Conservation (phyloP, 2,329 filamentous ascomycete genomes). For the Aspergillus neotritici region DNA sequence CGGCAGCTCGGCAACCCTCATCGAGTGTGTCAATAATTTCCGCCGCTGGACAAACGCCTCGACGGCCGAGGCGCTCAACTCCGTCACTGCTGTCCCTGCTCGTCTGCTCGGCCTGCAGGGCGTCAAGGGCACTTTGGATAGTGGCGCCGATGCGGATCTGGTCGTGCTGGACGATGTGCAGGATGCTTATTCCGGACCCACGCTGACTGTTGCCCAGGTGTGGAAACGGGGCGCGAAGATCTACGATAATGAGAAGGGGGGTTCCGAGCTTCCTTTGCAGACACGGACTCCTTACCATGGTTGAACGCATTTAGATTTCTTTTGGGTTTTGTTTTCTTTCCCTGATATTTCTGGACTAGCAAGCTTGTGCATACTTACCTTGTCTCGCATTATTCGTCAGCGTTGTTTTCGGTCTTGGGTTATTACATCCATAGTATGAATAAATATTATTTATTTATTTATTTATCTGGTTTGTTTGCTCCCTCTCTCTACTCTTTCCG, state of each 20-base stretch:
- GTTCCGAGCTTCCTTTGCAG: not conserved
- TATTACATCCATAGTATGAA: too few species aligned
- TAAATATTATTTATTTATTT: too few species aligned
- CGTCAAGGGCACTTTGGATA: slow-evolving; percentile 35
- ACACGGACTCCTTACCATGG: too few species aligned
- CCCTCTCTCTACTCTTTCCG: too few species aligned
- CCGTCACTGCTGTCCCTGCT: slow-evolving; percentile 37
- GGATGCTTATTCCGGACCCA: slow-evolving; percentile 27
- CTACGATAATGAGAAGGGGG: slow-evolving; percentile 30
- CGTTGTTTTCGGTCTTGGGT: too few species aligned
- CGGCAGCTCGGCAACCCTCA: slow-evolving; percentile 51
- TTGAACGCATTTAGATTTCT: slow-evolving; percentile 1
- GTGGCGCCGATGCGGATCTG: slow-evolving; percentile 39
- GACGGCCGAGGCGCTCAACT: slow-evolving; percentile 37
- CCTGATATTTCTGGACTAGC: not conserved
- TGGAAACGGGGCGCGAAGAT: slow-evolving; percentile 41
- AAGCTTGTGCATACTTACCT: not conserved
- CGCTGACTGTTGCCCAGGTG: slow-evolving; percentile 37
- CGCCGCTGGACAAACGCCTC: slow-evolving; percentile 36
- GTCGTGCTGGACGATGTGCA: slow-evolving; percentile 34
- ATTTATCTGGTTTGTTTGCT: too few species aligned
- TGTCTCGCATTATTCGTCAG: too few species aligned
- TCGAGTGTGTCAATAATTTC: slow-evolving; percentile 43
- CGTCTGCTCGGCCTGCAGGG: slow-evolving; percentile 34
- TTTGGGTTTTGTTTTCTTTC: not conserved